Evolutionary conservation across 495 filamentous ascomycete species (phyloP).

Genomic region (Corynascus novoguineensis): DNA sequence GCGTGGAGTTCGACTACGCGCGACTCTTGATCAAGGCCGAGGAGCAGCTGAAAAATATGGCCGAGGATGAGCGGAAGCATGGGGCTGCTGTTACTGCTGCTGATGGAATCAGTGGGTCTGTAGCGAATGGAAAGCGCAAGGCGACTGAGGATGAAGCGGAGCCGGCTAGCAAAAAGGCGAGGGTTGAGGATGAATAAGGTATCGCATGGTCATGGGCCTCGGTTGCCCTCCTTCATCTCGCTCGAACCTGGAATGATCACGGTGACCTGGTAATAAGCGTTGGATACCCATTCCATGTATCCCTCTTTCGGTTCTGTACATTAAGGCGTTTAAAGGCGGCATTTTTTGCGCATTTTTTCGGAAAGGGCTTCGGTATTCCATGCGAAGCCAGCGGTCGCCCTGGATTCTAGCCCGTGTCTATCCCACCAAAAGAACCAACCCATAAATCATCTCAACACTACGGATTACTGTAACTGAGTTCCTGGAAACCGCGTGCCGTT

Average conservation of each 20-base stretch:
- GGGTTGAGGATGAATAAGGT: constrained; percentile 20
- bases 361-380: not conserved
- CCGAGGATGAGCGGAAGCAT: constrained; percentile 16
- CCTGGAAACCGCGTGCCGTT: constrained; percentile 35
- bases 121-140: constrained; percentile 13
- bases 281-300: not conserved
- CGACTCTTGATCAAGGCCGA: constrained; percentile 49
- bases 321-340: constrained; percentile 10
- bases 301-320: constrained; percentile 9
- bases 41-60: constrained; percentile 18
- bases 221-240: too few species aligned
- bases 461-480: constrained; percentile 15
- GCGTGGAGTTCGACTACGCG: constrained; percentile 79
- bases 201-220: too few species aligned
- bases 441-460: too few species aligned
- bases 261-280: not conserved
- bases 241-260: too few species aligned
- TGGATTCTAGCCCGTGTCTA: not conserved
- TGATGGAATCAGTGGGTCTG: constrained; percentile 19
- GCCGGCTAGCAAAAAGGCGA: constrained; percentile 33
- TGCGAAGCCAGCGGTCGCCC: too few species aligned
- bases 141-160: constrained; percentile 15
- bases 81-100: constrained; percentile 14
- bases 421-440: too few species aligned
- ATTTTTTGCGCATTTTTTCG: not conserved